phyloP scores from a whole-genome alignment of 78 protist species.

The Paratrimastix pyriformis region DNA sequence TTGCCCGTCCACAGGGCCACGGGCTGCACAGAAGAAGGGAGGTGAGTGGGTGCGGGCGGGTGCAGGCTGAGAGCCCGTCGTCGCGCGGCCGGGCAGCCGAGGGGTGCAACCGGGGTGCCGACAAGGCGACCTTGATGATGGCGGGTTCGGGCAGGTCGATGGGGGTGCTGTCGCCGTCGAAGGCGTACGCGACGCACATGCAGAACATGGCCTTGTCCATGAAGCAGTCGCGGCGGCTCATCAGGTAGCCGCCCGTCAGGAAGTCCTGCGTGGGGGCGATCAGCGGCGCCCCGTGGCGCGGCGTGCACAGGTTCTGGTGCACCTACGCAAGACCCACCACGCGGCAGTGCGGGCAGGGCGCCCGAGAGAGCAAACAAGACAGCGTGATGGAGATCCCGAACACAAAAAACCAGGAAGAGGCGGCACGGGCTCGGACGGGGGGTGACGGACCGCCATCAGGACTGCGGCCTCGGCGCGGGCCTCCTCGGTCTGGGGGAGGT shows the following conservation, averaged over 20 bases:
- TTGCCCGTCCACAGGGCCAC: constrained; percentile 97
- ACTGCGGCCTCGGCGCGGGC: constrained; percentile 89
- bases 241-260: constrained; percentile 74
- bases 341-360: too few relatives aligned
- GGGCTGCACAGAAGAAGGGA: constrained; percentile 37
- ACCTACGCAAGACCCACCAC: too few relatives aligned
- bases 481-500: constrained; percentile 78
- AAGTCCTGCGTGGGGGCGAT: constrained; percentile 95
- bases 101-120: not conserved
- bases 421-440: too few relatives aligned
- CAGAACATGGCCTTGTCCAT: constrained; percentile 51
- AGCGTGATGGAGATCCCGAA: too few relatives aligned
- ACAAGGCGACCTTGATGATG: constrained; percentile 41
- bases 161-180: constrained; percentile 47
- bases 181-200: constrained; percentile 38
- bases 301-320: constrained; percentile 78
- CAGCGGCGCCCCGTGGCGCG: constrained; percentile 91
- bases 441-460: constrained; percentile 60
- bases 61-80: not conserved
- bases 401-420: too few relatives aligned
- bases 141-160: constrained; percentile 79
- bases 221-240: constrained; percentile 77
- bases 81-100: not conserved
- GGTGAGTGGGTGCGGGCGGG: not conserved
- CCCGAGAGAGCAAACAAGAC: too few relatives aligned